Conservation (phyloP, 345 rosid genomes). For the Eutrema heterophyllum region DNA sequence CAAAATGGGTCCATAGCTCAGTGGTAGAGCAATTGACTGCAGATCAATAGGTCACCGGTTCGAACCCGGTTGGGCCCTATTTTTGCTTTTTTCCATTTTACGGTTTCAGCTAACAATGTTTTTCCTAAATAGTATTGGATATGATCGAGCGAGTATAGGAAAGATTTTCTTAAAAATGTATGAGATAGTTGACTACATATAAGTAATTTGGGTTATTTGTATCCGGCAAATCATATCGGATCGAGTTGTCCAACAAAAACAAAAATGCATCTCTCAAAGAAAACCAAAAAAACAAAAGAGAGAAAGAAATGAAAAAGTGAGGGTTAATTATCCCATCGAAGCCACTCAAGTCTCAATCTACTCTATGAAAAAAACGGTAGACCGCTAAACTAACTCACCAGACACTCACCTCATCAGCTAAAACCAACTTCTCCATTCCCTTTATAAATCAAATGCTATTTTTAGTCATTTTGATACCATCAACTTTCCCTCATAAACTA, state of each 20-base stretch:
- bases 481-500: not conserved
- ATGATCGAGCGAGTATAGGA: too few species aligned
- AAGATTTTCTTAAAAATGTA: too few species aligned
- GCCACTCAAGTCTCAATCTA: conserved; percentile 27
- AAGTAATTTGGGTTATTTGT: not conserved
- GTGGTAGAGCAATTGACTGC: conserved; percentile 91
- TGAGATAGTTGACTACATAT: too few species aligned
- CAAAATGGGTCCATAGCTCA: conserved; percentile 61
- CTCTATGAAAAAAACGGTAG: conserved; percentile 16
- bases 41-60: conserved; percentile 76
- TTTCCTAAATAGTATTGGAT: too few species aligned
- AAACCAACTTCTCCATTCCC: not conserved
- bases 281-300: not conserved
- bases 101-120: not conserved
- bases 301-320: not conserved
- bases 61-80: conserved; percentile 45
- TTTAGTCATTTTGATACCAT: not conserved
- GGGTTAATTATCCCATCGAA: not conserved
- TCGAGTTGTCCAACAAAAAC: not conserved
- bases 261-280: not conserved
- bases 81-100: not conserved
- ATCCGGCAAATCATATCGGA: not conserved
- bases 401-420: conserved; percentile 12
- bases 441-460: conserved; percentile 17
- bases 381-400: conserved; percentile 35